Evolutionary conservation across 2,329 filamentous ascomycete genomes (phyloP).

Genomic region (Fusarium solani-melongenae): DNA sequence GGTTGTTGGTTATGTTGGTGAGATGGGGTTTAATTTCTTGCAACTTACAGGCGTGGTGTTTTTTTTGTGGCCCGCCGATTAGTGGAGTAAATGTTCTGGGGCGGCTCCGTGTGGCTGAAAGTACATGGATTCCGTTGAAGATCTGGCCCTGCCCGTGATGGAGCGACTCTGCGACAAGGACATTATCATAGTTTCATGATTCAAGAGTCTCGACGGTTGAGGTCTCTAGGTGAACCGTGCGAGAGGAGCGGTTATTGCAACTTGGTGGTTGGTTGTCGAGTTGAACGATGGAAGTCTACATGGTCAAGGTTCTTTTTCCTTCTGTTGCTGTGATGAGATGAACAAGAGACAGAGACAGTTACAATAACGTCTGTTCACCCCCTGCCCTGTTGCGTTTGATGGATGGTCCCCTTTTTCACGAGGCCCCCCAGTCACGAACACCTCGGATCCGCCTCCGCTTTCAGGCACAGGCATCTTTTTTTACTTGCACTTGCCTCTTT

Average conservation of each 20-base stretch:
- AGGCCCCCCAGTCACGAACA: constrained; percentile 38
- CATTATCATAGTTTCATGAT: not conserved
- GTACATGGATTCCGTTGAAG: not conserved
- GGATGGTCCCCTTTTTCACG: not conserved
- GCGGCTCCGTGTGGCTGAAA: constrained; percentile 31
- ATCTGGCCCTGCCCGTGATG: not conserved
- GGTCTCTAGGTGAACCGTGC: constrained; percentile 6
- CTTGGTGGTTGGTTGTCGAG: constrained; percentile 12
- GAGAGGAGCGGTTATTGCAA: not conserved
- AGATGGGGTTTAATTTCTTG: constrained; percentile 25
- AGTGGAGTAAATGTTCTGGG: constrained; percentile 23
- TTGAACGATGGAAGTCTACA: constrained; percentile 3
- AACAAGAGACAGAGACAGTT: not conserved
- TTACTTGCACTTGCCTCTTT: not conserved
- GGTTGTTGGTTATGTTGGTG: not conserved
- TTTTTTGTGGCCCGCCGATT: constrained; percentile 19
- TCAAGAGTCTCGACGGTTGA: constrained; percentile 3
- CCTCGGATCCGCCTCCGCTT: constrained; percentile 40
- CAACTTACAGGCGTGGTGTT: constrained; percentile 13
- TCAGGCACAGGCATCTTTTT: not conserved
- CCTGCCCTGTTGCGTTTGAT: not conserved
- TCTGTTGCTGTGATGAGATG: constrained; percentile 5
- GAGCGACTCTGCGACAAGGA: not conserved
- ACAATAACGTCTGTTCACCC: not conserved
- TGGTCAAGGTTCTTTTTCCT: not conserved